These are phyloP conservation scores for Durusdinium trenchii DNA, from an alignment of 73 alveolate genomes.

Conservation along the genomic window DNA sequence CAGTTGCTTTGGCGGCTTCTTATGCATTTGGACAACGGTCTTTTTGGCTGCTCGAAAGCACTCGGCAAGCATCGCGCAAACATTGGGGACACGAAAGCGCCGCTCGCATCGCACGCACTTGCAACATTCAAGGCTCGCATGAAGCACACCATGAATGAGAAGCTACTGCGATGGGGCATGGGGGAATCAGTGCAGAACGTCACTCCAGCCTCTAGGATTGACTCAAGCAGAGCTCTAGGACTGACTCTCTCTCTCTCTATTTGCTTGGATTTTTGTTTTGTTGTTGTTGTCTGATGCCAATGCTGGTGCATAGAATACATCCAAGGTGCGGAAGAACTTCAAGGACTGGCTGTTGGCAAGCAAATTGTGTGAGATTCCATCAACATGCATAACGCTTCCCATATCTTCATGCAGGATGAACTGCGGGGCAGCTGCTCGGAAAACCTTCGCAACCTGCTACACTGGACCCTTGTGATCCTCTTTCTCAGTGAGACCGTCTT, in stretches of 20 bases:
- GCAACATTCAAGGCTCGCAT: neutral
- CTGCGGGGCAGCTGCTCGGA: slow-evolving; percentile 37
- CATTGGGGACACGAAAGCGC: neutral
- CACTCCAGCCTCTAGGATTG: neutral
- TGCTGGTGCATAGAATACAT: too few species aligned
- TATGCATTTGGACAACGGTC: slow-evolving; percentile 38
- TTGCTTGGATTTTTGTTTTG: neutral
- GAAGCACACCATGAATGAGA: neutral
- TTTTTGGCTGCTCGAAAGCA: neutral
- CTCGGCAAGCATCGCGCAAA: neutral
- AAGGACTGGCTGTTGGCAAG: neutral
- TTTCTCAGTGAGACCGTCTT: slow-evolving; percentile 25
- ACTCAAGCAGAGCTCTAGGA: neutral
- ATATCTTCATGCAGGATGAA: neutral
- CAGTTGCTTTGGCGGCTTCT: neutral
- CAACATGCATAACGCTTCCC: neutral
- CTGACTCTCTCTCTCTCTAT: neutral
- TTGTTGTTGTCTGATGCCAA: neutral
- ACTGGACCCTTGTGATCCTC: slow-evolving; percentile 21
- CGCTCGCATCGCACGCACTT: neutral
- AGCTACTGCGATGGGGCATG: slow-evolving; percentile 68
- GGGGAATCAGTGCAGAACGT: neutral
- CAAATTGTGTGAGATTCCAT: neutral
- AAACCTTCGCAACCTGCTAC: neutral
- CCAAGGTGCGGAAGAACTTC: slow-evolving; percentile 41